Evolutionary conservation across 192 early-diverging fungal species (phyloP), one percentile per base, ranked within the genome.

Genomic region (Entomortierella chlamydospora): DNA sequence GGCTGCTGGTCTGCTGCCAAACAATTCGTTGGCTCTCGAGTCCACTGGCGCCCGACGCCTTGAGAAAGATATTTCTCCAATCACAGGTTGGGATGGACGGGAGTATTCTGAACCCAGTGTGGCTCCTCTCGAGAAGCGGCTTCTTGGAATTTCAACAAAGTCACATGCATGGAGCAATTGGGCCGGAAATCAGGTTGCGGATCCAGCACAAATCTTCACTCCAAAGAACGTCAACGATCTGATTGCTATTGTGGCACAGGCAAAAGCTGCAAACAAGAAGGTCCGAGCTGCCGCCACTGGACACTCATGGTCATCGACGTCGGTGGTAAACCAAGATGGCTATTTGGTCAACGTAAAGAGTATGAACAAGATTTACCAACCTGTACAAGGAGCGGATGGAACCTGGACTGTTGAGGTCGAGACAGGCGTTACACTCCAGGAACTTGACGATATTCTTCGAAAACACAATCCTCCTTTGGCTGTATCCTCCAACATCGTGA

Each of bases 401-500:
- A 25, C 25, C 4, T 64, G 73, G 66, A 71, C 68, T 12, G 82
- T 74, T 8, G 64, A 71, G 26, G 45, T 74, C 33, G 82, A 76
- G 26, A 55, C 68, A 29, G 82, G 82, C 0, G 74, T 70, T 17
- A 4, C 51, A 0, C 51, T 83, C 23, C 57, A 56, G 15, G 53
- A 72, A 2, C 20, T 83, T 3, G 82, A 83, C 31, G 34, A 64
- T 29, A 4, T 37, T 0, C 57, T 83, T 20, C 51, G 66, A 29
- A 29, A 57, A 2, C 68, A 83, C 33, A 52, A 83, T 43, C 82
- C 82, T 18, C 82, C 82, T 20, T 52, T 83, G 25, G 37, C 82
- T 10, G 8, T 83, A 25, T 22, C 65, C 2, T 83, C 73, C 5
- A 68, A 57, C n/a, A 61, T 67, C 20, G 69, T 68, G 2, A 25